Evolutionary conservation across 768 basidiomycete species (phyloP), one percentile per base, ranked within the genome.

Genomic region (Suillus alpinus): DNA sequence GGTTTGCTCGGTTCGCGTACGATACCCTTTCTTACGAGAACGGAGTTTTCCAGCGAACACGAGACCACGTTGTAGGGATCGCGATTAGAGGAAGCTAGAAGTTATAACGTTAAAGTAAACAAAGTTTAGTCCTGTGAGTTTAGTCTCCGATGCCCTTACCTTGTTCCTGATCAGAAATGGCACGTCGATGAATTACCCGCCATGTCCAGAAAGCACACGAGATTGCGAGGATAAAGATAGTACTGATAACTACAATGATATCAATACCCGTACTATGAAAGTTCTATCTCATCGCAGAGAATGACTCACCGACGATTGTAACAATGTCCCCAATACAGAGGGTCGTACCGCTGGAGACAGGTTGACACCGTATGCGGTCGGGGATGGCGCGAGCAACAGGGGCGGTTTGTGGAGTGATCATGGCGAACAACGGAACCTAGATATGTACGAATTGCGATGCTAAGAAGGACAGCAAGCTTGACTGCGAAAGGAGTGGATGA

Each of bases 321-420:
- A 71, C 32, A 20, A 71, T 12, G 57, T 71, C 67, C 0, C 71
- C 69, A 4, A 71, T 16, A 16, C 71, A 71, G 4, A 73, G 63
- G 2, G 55, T 62, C 16, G 56, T 61, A 0, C 56, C 18, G 34
- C 63, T 1, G 0, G 60, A 56, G 39, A 67, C 62, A 14, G 63
- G 59, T 18, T 39, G 53, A 50, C 71, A 71, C 12, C 32, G 43
- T n/a, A 16, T 20, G n/a, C 14, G 13, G 14, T 58, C 20, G n/a
- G 36, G 34, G 36, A 55, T 23, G 9, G 34, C 14, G 29, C 49
- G 51, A 37, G 50, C 1, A 37, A 56, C 34, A 23, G 9, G 51
- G 29, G 34, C 29, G 34, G 37, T 52, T 59, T 26, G 51, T 53
- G 46, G 34, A 36, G 52, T 36, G 34, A 32, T 14, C 56, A 57